Evolutionary conservation across 495 filamentous ascomycete genomes (phyloP).

Genomic region (Penicillium canariense): DNA sequence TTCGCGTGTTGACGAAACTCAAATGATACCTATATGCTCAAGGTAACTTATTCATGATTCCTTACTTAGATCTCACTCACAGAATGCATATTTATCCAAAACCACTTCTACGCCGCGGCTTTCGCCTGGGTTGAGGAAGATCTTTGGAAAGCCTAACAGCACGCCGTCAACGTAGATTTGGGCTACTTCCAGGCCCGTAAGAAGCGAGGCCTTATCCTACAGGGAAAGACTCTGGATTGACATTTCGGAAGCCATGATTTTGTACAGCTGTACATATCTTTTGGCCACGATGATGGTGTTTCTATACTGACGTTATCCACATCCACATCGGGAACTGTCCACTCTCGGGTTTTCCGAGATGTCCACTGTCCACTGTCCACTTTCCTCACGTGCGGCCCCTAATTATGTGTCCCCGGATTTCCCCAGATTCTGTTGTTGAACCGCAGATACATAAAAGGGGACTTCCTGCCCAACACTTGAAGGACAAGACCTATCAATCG

Average conservation of each 20-base stretch:
- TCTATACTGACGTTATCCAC: neutral
- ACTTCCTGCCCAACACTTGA: neutral
- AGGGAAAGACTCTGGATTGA: neutral
- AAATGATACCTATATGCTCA: neutral
- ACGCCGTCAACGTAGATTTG: neutral
- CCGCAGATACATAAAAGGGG: neutral
- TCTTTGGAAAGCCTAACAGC: neutral
- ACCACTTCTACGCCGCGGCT: neutral
- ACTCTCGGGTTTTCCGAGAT: conserved; percentile 8
- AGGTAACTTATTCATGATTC: neutral
- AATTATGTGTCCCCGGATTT: conserved; percentile 6
- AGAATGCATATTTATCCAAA: conserved; percentile 9
- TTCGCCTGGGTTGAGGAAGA: neutral
- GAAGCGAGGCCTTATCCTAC: conserved; percentile 5
- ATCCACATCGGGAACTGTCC: neutral
- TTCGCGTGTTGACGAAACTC: neutral
- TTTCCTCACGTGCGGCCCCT: neutral
- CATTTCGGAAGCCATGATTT: neutral
- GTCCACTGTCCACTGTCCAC: conserved; percentile 13
- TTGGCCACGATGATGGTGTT: neutral
- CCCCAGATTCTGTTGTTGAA: conserved; percentile 9
- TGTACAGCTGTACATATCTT: neutral
- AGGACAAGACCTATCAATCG: neutral
- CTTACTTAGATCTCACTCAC: neutral
- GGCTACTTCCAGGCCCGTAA: neutral